A percentile compares a stretch with the other conserved stretches of the same genome.
Conservation (phyloP, 352 stramenopile species). For the Pythium volutum region DNA sequence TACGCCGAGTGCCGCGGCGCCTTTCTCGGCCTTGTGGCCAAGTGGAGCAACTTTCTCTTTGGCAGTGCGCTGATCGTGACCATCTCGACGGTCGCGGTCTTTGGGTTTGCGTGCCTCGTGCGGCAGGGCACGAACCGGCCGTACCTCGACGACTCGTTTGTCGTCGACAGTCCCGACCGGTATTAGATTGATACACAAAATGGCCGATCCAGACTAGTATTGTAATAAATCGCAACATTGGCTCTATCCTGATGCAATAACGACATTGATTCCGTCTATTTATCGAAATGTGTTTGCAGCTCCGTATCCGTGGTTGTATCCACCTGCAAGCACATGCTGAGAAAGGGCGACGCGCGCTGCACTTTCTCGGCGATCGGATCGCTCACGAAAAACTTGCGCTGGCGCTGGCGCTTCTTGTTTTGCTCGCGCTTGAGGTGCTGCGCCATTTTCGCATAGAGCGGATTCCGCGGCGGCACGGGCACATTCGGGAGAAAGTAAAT, state of each 20-base stretch:
- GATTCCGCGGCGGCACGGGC: constrained; percentile 55
- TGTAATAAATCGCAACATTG: not conserved
- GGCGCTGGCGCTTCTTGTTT: constrained; percentile 48
- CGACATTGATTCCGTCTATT: constrained; percentile 1
- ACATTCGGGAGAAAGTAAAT: constrained; percentile 59
- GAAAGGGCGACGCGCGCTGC: constrained; percentile 32
- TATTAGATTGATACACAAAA: not conserved
- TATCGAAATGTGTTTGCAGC: constrained; percentile 29
- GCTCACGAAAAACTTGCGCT: constrained; percentile 69
- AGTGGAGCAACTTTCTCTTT: constrained; percentile 66
- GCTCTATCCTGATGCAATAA: not conserved
- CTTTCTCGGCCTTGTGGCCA: constrained; percentile 64
- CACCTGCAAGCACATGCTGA: constrained; percentile 30
- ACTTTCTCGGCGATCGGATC: constrained; percentile 42
- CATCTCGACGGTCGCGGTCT: constrained; percentile 41
- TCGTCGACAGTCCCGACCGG: constrained; percentile 21
- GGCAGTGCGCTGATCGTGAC: constrained; percentile 51
- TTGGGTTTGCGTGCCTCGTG: constrained; percentile 59
- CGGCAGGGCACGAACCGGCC: constrained; percentile 29
- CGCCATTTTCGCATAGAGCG: constrained; percentile 65
- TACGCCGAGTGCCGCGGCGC: constrained; percentile 63
- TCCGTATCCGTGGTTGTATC: constrained; percentile 19
- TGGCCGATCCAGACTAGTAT: not conserved
- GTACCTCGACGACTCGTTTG: constrained; percentile 25
- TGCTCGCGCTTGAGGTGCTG: constrained; percentile 49